Conservation (phyloP, 106 monocot species). For the Dioscorea alata region DNA sequence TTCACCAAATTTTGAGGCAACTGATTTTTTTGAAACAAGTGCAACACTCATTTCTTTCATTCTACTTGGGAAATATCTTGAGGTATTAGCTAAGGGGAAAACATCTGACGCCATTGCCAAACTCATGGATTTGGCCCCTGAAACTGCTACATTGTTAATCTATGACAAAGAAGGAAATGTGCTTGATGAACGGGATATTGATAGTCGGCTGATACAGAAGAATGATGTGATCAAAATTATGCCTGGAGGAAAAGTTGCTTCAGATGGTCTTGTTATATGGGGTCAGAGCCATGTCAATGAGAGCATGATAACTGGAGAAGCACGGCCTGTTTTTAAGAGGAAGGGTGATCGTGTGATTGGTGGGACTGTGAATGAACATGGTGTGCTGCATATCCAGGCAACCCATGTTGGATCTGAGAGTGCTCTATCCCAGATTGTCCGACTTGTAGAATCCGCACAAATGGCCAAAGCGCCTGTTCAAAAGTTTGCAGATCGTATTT, state of each 20-base stretch:
- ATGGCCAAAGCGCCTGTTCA: constrained; percentile 95
- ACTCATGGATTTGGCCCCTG: constrained; percentile 86
- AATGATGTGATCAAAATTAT: constrained; percentile 81
- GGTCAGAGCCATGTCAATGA: constrained; percentile 92
- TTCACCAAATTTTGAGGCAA: constrained; percentile 41
- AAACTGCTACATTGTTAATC: constrained; percentile 55
- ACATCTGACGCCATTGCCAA: constrained; percentile 86
- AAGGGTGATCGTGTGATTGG: constrained; percentile 75
- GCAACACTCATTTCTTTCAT: constrained; percentile 91
- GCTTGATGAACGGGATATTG: constrained; percentile 61
- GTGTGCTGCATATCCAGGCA: constrained; percentile 69
- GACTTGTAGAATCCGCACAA: constrained; percentile 87
- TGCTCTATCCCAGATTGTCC: constrained; percentile 75
- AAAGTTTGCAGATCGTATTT: constrained; percentile 85
- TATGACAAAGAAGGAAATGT: constrained; percentile 59
- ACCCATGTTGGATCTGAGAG: constrained; percentile 82
- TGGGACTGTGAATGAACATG: constrained; percentile 88
- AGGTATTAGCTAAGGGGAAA: constrained; percentile 85
- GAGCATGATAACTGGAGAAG: constrained; percentile 96
- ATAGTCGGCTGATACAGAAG: constrained; percentile 71
- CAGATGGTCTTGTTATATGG: constrained; percentile 83
- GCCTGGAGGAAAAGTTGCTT: constrained; percentile 76
- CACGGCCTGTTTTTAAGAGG: constrained; percentile 70
- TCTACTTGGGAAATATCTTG: constrained; percentile 83
- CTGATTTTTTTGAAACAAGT: constrained; percentile 89